Conservation (phyloP, 768 basidiomycete genomes). For the Myochromella boudieri region DNA sequence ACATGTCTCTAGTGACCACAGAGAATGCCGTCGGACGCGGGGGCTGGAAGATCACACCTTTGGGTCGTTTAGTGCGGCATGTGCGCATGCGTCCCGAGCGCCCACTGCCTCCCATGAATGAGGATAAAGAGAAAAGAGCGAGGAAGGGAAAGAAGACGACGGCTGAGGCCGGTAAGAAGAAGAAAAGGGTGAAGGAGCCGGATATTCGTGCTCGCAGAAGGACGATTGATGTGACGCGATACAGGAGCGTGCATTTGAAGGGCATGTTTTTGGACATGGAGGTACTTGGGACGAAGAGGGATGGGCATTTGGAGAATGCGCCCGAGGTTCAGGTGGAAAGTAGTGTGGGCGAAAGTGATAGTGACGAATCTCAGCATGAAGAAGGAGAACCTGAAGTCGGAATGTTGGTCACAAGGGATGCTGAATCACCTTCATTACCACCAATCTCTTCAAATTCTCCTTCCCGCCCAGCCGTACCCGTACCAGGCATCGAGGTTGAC, state of each 20-base stretch:
- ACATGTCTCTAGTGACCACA: slow-evolving; percentile 66
- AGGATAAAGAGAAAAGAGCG: slow-evolving; percentile 20
- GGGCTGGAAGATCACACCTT: slow-evolving; percentile 71
- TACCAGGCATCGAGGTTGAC: too few relatives aligned
- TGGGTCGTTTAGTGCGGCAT: slow-evolving; percentile 64
- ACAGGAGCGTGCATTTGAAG: slow-evolving; percentile 68
- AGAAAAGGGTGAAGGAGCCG: slow-evolving; percentile 47
- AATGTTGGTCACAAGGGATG: too few relatives aligned
- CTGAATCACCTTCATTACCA: too few relatives aligned
- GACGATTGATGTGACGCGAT: slow-evolving; percentile 73
- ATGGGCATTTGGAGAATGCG: slow-evolving; percentile 11
- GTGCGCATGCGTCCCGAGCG: slow-evolving; percentile 69
- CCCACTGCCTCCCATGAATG: slow-evolving; percentile 46
- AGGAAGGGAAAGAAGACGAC: slow-evolving; percentile 17
- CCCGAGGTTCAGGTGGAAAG: slow-evolving; percentile 17
- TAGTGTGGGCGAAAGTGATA: slow-evolving; percentile 17
- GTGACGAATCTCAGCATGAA: too few relatives aligned
- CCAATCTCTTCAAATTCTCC: too few relatives aligned
- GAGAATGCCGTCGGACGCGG: slow-evolving; percentile 49
- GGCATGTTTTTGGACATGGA: slow-evolving; percentile 63
- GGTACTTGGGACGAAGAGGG: slow-evolving; percentile 21
- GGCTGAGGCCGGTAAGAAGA: slow-evolving; percentile 36
- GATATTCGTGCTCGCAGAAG: slow-evolving; percentile 57
- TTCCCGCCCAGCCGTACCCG: too few relatives aligned
- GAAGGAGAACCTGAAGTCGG: too few relatives aligned